These are phyloP conservation scores for Skeletonema potamos DNA, from an alignment of 108 stramenopile species.

Conservation along the genomic window DNA sequence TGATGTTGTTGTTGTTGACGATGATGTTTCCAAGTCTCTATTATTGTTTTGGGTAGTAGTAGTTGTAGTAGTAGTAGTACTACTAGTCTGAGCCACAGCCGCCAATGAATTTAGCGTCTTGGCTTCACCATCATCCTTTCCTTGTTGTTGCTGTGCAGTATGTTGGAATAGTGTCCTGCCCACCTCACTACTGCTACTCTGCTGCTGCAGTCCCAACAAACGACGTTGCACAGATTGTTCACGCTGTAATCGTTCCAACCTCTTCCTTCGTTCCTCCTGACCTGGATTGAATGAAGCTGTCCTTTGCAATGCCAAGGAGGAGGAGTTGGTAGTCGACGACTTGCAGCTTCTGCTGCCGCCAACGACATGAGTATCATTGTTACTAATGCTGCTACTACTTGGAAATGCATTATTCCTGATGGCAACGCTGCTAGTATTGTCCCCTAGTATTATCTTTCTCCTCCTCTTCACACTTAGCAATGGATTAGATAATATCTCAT, in stretches of 20 bases:
- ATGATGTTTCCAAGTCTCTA: background rate
- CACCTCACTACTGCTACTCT: background rate
- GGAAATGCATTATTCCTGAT: background rate
- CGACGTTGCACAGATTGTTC: background rate
- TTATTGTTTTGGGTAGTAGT: too few relatives aligned
- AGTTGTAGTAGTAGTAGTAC: too few relatives aligned
- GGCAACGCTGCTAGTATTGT: background rate
- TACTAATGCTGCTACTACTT: background rate
- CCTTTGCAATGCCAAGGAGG: too few relatives aligned
- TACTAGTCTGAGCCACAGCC: too few relatives aligned
- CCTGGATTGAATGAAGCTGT: constrained; percentile 1
- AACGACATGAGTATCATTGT: background rate
- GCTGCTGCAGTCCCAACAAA: background rate
- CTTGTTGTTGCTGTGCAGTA: background rate
- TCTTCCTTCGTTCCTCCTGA: constrained; percentile 1
- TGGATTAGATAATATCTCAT: constrained; percentile 8
- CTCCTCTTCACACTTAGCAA: constrained; percentile 4
- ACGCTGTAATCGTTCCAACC: constrained; percentile 13
- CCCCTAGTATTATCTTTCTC: background rate
- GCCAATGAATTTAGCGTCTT: too few relatives aligned
- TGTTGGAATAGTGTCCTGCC: background rate
- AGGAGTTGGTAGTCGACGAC: too few relatives aligned
- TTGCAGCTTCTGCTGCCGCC: background rate
- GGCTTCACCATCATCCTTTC: background rate
- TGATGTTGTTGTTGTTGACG: background rate